A percentile compares a stretch with the other conserved stretches of the same genome.
These are phyloP conservation scores for Trichoderma brevicompactum DNA, from an alignment of 2,329 filamentous ascomycete species.

Conservation along the genomic window DNA sequence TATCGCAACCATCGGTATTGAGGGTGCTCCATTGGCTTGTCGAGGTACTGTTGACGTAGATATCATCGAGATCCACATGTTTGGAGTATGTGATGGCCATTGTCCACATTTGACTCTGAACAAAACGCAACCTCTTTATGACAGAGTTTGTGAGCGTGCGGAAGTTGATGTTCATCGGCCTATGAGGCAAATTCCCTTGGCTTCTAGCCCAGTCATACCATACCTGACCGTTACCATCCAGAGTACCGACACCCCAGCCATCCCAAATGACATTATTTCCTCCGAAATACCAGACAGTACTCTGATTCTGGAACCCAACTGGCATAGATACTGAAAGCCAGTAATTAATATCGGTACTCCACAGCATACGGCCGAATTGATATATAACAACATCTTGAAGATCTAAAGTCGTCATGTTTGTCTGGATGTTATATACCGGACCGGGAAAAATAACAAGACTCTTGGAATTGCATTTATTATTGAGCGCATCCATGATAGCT, in stretches of 20 bases:
- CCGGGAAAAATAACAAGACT: conserved; percentile 43
- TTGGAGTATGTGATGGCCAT: conserved; percentile 57
- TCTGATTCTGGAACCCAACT: conserved; percentile 60
- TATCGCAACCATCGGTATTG: conserved; percentile 54
- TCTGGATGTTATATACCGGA: conserved; percentile 42
- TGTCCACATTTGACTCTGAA: conserved; percentile 65
- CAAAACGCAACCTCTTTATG: conserved; percentile 53
- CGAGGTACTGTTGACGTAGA: conserved; percentile 58
- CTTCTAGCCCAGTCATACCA: conserved; percentile 60
- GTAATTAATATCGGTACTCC: conserved; percentile 53
- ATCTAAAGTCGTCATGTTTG: conserved; percentile 42
- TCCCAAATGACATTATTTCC: conserved; percentile 55
- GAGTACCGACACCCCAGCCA: conserved; percentile 55
- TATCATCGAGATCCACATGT: conserved; percentile 53
- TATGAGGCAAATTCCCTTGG: conserved; percentile 50
- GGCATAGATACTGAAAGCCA: conserved; percentile 57
- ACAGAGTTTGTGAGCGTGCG: conserved; percentile 51
- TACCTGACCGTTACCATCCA: conserved; percentile 63
- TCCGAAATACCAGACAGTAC: conserved; percentile 58
- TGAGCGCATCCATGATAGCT: conserved; percentile 41
- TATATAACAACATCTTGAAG: conserved; percentile 50
- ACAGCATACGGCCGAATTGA: conserved; percentile 45
- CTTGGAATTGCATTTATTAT: conserved; percentile 37
- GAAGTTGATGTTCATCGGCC: conserved; percentile 57
- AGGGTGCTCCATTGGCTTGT: conserved; percentile 40